These are phyloP conservation scores for Microsporum audouinii DNA, from an alignment of 2,329 filamentous ascomycete species.

Conservation along the genomic window DNA sequence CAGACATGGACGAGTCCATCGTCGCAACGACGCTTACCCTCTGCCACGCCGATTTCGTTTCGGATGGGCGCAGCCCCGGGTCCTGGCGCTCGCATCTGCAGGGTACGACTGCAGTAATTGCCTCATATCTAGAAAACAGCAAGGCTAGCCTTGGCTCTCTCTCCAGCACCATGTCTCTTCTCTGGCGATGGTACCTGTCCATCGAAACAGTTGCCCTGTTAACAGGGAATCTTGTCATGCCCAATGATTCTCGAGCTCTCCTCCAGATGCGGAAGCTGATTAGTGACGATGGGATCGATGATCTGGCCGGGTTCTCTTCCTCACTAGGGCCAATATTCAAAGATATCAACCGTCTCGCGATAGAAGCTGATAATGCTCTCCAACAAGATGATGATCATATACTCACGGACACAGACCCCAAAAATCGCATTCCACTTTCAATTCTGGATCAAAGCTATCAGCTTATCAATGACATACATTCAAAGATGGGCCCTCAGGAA, in stretches of 20 bases:
- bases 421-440: constrained; percentile 2
- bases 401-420: not conserved
- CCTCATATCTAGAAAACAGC: constrained; percentile 11
- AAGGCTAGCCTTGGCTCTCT: constrained; percentile 1
- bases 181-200: constrained; percentile 16
- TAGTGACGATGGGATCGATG: constrained; percentile 13
- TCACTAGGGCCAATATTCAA: constrained; percentile 13
- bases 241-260: constrained; percentile 8
- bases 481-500: constrained; percentile 9
- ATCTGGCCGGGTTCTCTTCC: constrained; percentile 14
- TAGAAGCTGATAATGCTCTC: constrained; percentile 6
- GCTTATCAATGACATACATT: constrained; percentile 10
- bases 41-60: constrained; percentile 14
- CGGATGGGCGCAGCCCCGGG: constrained; percentile 12
- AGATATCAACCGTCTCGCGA: constrained; percentile 12
- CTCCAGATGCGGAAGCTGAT: constrained; percentile 10
- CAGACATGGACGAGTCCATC: constrained; percentile 9
- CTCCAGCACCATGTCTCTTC: constrained; percentile 9
- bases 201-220: constrained; percentile 13
- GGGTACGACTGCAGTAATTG: constrained; percentile 13
- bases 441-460: constrained; percentile 11
- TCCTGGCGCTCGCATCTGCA: constrained; percentile 15
- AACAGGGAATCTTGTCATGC: constrained; percentile 12
- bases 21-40: constrained; percentile 14
- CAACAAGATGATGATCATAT: not conserved